Conservation (phyloP, 192 early-diverging fungal genomes). For the Entomortierella parvispora region DNA sequence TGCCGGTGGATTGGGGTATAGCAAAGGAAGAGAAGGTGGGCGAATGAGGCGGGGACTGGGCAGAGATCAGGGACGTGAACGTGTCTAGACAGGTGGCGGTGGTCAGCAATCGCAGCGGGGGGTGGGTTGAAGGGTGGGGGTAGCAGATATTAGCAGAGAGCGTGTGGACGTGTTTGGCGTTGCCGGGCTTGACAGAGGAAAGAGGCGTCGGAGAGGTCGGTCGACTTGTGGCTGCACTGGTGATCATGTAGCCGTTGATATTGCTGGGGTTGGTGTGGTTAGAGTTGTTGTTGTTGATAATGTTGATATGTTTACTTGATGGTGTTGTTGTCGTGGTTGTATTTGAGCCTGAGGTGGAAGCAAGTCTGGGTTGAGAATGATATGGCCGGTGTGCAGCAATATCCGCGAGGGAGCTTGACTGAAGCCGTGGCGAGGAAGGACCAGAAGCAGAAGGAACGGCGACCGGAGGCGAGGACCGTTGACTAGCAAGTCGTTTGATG, state of each 20-base stretch:
- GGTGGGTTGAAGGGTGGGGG: conserved; percentile 36
- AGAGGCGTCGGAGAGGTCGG: neutral
- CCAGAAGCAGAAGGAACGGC: neutral
- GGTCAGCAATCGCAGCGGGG: conserved; percentile 36
- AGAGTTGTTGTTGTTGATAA: neutral
- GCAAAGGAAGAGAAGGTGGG: conserved; percentile 34
- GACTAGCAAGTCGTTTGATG: neutral
- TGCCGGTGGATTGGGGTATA: conserved; percentile 9
- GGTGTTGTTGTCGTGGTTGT: conserved; percentile 2
- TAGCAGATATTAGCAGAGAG: conserved; percentile 21
- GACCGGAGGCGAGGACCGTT: neutral
- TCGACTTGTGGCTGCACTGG: conserved; percentile 8
- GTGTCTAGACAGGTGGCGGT: conserved; percentile 45
- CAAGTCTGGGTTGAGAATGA: conserved; percentile 9
- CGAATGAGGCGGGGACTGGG: conserved; percentile 47
- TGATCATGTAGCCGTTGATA: conserved; percentile 2
- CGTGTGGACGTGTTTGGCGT: neutral
- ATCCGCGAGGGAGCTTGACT: neutral
- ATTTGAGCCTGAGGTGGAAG: neutral
- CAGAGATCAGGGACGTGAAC: conserved; percentile 34
- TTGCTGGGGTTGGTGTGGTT: neutral
- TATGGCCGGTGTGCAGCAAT: neutral
- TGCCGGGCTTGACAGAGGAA: neutral
- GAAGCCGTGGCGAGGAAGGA: conserved; percentile 13
- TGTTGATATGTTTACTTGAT: neutral